Evolutionary conservation across 176 grass and related monocot species (phyloP).

Genomic region (Lolium perenne): DNA sequence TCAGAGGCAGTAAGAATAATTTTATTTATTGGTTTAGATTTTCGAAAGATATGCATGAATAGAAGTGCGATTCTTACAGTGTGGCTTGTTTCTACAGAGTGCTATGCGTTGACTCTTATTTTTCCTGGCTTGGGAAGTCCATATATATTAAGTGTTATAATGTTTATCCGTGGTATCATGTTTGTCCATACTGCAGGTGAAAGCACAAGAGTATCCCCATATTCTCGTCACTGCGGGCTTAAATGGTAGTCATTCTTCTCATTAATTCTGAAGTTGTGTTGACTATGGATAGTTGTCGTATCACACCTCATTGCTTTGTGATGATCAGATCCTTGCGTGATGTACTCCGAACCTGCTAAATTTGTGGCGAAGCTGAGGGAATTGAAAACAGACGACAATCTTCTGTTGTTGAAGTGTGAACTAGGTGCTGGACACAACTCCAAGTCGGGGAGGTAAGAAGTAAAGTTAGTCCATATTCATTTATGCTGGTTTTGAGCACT

Average conservation of each 20-base stretch:
- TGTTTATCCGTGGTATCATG: neutral
- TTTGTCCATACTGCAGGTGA: conserved; percentile 53
- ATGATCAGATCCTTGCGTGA: conserved; percentile 67
- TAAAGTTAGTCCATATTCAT: neutral
- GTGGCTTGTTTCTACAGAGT: neutral
- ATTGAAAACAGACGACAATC: conserved; percentile 64
- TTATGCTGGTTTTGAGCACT: neutral
- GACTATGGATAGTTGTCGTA: neutral
- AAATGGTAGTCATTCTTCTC: conserved; percentile 51
- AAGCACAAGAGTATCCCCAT: conserved; percentile 66
- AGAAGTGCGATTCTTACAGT: neutral
- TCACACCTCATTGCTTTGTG: neutral
- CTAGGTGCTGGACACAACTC: conserved; percentile 83
- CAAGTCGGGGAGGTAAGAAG: conserved; percentile 75
- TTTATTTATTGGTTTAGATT: neutral
- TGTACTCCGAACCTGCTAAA: conserved; percentile 91
- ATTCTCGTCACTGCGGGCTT: conserved; percentile 93
- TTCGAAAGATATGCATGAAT: neutral
- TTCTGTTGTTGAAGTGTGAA: conserved; percentile 82
- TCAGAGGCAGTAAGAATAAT: neutral
- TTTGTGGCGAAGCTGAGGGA: conserved; percentile 84
- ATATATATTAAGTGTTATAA: neutral
- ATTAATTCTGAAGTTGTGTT: conserved; percentile 12
- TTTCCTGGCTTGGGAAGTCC: neutral
- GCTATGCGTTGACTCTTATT: no score